phyloP scores from a whole-genome alignment of 495 filamentous ascomycete genomes.

The Aspergillus bridgeri region DNA sequence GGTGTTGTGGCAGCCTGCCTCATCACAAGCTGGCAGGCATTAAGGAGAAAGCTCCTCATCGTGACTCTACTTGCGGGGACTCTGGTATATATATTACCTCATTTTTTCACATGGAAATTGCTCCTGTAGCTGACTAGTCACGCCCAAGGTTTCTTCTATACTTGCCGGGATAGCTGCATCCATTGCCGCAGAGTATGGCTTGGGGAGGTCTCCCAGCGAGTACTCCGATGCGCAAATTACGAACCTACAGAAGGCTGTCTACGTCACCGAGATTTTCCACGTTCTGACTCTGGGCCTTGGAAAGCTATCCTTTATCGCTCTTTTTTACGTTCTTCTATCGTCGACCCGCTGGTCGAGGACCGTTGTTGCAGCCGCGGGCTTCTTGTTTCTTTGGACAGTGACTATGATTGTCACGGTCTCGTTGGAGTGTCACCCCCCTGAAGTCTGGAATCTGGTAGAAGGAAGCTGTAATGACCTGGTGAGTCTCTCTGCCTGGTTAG shows the following conservation, averaged over 20 bases:
- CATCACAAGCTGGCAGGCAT: conserved; percentile 2
- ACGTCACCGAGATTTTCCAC: not conserved
- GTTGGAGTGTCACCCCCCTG: not conserved
- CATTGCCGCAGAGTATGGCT: not conserved
- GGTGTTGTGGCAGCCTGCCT: not conserved
- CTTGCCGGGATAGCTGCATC: not conserved
- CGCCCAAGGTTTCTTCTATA: not conserved
- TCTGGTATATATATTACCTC: not conserved
- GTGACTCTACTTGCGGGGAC: not conserved
- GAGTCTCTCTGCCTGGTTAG: not conserved
- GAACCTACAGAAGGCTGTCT: not conserved
- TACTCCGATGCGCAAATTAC: not conserved
- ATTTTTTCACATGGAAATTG: not conserved
- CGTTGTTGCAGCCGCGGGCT: not conserved
- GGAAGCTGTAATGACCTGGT: not conserved
- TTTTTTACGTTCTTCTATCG: conserved; percentile 3
- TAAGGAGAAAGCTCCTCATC: not conserved
- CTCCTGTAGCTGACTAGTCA: not conserved
- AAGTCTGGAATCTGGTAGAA: not conserved
- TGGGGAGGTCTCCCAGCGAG: not conserved
- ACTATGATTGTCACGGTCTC: not conserved
- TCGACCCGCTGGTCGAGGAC: not conserved
- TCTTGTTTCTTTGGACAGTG: not conserved
- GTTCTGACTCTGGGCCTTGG: conserved; percentile 4
- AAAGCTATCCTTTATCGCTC: conserved; percentile 1